Evolutionary conservation across 371 early-diverging fungal species (phyloP).

Genomic region (Zychaea mexicana): DNA sequence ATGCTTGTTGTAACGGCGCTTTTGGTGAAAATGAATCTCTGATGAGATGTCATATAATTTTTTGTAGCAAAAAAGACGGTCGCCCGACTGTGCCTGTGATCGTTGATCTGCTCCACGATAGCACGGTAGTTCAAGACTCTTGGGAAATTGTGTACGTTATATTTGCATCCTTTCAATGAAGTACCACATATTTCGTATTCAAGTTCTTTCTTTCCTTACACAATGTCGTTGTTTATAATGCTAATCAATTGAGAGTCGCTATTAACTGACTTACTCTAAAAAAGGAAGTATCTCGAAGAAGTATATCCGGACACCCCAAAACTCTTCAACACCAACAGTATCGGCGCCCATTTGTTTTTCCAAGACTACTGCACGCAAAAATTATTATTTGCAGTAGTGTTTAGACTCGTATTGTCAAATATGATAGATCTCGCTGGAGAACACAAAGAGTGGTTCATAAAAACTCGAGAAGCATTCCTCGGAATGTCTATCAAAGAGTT

Average conservation of each 20-base stretch:
- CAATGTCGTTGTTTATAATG: too few species aligned
- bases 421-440: neutral
- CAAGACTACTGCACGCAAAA: constrained; percentile 8
- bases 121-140: constrained; percentile 13
- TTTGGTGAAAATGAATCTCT: neutral
- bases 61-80: constrained; percentile 6
- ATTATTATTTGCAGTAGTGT: neutral
- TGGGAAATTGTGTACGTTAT: constrained; percentile 13
- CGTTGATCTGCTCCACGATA: constrained; percentile 8
- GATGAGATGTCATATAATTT: neutral
- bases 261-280: neutral
- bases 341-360: constrained; percentile 10
- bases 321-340: constrained; percentile 5
- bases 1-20: neutral
- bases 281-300: constrained; percentile 14
- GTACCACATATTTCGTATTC: too few species aligned
- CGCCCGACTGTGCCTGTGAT: constrained; percentile 11
- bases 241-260: too few species aligned
- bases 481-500: constrained; percentile 2
- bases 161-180: too few species aligned
- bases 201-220: too few species aligned
- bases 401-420: neutral
- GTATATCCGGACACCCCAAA: constrained; percentile 10
- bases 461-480: neutral
- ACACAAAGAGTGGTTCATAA: constrained; percentile 1